A percentile compares a stretch with the other conserved stretches of the same genome.
Evolutionary conservation across 192 early-diverging fungal genomes (phyloP).

Genomic region (Coemansia sp.): DNA sequence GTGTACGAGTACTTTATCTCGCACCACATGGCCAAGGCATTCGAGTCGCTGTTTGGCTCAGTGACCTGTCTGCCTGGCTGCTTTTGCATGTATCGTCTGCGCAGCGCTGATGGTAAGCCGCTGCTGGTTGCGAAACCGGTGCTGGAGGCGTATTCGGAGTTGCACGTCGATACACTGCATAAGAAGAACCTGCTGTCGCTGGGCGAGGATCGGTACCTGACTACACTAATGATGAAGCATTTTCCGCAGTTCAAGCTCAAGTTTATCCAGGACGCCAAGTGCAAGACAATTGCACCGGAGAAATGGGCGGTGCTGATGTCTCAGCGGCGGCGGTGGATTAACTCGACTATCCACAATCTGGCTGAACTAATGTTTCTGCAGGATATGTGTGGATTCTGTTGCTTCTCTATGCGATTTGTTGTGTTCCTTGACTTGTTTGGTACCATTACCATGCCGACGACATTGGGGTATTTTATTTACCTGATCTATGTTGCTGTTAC

Average conservation of each 20-base stretch:
- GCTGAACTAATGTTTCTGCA: slow-evolving; percentile 81
- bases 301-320: slow-evolving; percentile 86
- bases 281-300: slow-evolving; percentile 89
- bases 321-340: slow-evolving; percentile 98
- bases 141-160: slow-evolving; percentile 87
- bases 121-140: slow-evolving; percentile 79
- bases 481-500: slow-evolving; percentile 72
- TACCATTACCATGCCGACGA: slow-evolving; percentile 79
- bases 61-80: slow-evolving; percentile 84
- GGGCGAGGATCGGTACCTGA: slow-evolving; percentile 97
- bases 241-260: slow-evolving; percentile 94
- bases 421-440: slow-evolving; percentile 92
- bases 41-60: slow-evolving; percentile 45
- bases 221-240: slow-evolving; percentile 96
- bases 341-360: slow-evolving; percentile 97
- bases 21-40: slow-evolving; percentile 91
- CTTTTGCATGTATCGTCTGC: slow-evolving; percentile 86
- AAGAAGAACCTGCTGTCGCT: slow-evolving; percentile 95
- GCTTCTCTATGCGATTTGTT: slow-evolving; percentile 97
- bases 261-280: slow-evolving; percentile 88
- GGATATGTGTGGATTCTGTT: slow-evolving; percentile 94
- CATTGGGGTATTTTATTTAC: slow-evolving; percentile 77
- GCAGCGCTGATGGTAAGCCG: slow-evolving; percentile 62
- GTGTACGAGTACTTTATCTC: slow-evolving; percentile 94
- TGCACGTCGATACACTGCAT: slow-evolving; percentile 93